Conservation (phyloP, 2,329 filamentous ascomycete species). For the Diaporthe humulicola region DNA sequence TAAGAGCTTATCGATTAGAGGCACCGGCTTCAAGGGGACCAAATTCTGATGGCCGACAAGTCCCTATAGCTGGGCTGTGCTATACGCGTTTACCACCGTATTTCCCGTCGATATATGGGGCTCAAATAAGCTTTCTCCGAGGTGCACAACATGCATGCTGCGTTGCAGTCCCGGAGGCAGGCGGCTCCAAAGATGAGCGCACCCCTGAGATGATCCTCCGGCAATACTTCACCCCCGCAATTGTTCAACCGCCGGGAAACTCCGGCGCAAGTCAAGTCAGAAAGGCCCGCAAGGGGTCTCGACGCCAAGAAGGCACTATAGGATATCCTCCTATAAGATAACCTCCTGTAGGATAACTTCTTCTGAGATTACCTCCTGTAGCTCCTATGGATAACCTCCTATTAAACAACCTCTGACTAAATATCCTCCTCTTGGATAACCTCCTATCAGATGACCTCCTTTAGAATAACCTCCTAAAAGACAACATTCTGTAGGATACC, state of each 20-base stretch:
- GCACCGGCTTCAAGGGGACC: not conserved
- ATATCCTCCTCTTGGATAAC: too few relatives aligned
- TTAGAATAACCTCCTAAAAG: too few relatives aligned
- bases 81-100: not conserved
- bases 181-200: not conserved
- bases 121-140: slow-evolving; percentile 25
- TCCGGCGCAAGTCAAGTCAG: not conserved
- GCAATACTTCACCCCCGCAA: not conserved
- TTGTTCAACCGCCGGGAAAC: not conserved
- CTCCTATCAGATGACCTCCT: too few relatives aligned
- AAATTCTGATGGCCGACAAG: not conserved
- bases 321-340: too few relatives aligned
- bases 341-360: too few relatives aligned
- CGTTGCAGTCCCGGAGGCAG: not conserved
- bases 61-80: not conserved
- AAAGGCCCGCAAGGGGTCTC: not conserved
- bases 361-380: too few relatives aligned
- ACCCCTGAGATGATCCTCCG: not conserved
- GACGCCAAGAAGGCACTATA: not conserved
- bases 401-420: too few relatives aligned
- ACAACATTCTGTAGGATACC: too few relatives aligned
- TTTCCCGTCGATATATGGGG: not conserved
- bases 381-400: too few relatives aligned
- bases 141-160: not conserved
- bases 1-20: too few relatives aligned